Evolutionary conservation across 2,329 filamentous ascomycete species (phyloP), one percentile per base, ranked within the genome.

Genomic region (Westerdykella sp.): DNA sequence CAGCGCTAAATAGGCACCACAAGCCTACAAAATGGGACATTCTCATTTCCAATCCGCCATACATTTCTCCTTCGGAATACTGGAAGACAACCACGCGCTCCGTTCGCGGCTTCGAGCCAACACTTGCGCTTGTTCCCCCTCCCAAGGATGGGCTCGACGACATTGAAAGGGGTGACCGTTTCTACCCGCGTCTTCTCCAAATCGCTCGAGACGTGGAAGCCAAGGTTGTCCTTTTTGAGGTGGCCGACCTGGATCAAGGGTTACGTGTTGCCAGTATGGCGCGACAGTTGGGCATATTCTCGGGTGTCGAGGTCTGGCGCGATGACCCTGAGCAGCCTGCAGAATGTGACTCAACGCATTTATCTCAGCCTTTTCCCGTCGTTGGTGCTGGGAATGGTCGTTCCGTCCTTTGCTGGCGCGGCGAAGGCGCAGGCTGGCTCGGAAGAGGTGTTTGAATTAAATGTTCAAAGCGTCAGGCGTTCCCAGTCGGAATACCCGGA

Each of bases 41-140:
- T 4, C 67, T 98, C 1, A 78, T 93, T 30, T 85, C 85, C 1
- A 98, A 98, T 58, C 93, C 93, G 13, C 93, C 93, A 0, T 97
- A 97, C 63, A 83, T 97, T 40, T 94, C 89, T 2, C 69, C 73
- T 0, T 50, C 0, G 3, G 78, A 77, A 6, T 89, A 86, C 56
- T 67, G 73, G 32, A 74, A 67, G 32, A 78, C 79, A 14, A 89
- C 84, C 1, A 73, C 76, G 1, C 78, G 81, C 21, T 91, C 86
- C 11, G 91, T 96, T 23, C 79, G 88, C 13, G 80, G 80, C 37
- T 88, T 81, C 61, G 93, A 98, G 67, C 93, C 93, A 3, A 78
- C 72, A 50, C 68, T 86, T 11, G 93, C 93, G 0, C 73, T 97
- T 12, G 86, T 97, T 6, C 48, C 48, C 37, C 48, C 58, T 7